phyloP scores from a whole-genome alignment of 768 basidiomycete genomes.

The Panaeolus papilionaceus region DNA sequence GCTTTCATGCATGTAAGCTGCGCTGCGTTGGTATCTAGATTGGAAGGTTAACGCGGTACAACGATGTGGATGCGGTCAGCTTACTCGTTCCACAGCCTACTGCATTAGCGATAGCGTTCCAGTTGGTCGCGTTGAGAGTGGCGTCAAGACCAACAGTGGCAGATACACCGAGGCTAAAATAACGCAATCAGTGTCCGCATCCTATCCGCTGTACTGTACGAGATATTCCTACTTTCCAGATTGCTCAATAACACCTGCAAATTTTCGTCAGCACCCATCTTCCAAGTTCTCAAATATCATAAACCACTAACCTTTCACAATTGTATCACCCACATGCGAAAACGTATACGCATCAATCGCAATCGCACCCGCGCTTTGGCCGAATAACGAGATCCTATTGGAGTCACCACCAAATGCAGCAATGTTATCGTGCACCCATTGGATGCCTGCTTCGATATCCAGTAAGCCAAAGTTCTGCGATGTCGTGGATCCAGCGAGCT shows the following conservation, averaged over 20 bases:
- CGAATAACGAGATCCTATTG: constrained; percentile 43
- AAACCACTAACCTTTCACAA: constrained; percentile 37
- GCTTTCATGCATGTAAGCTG: constrained; percentile 45
- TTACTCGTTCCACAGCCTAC: constrained; percentile 42
- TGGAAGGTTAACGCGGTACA: background rate
- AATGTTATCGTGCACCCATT: constrained; percentile 57
- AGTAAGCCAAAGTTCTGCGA: constrained; percentile 47
- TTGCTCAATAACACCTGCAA: constrained; percentile 41
- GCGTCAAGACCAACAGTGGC: constrained; percentile 18
- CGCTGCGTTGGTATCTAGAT: constrained; percentile 28
- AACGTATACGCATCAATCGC: constrained; percentile 42
- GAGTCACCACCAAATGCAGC: constrained; percentile 50
- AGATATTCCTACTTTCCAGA: constrained; percentile 39
- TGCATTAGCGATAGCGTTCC: constrained; percentile 36
- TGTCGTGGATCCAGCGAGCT: constrained; percentile 30
- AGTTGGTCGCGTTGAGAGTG: constrained; percentile 30
- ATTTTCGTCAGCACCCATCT: no score
- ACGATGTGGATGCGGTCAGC: background rate
- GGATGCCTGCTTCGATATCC: constrained; percentile 46
- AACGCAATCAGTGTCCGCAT: background rate
- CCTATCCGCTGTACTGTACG: no score
- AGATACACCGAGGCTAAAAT: constrained; percentile 23
- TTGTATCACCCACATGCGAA: constrained; percentile 40
- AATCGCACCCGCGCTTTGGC: constrained; percentile 44
- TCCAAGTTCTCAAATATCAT: no score